phyloP scores from a whole-genome alignment of 345 rosid species.

The Eucalyptus globulus region DNA sequence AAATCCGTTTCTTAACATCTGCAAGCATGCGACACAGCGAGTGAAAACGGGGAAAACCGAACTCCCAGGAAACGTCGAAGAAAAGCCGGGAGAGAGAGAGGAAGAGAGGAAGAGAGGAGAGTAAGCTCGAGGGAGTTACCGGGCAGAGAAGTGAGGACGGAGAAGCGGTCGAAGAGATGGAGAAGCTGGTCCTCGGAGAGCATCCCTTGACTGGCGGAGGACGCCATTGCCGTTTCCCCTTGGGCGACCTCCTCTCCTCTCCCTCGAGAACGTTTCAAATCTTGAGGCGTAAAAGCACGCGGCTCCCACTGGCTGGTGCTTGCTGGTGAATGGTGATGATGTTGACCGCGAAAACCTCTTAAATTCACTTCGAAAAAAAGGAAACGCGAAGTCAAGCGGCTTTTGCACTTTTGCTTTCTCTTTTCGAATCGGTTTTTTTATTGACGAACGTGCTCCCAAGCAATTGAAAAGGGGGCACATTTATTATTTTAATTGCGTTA shows the following conservation, averaged over 20 bases:
- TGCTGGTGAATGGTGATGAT: neutral
- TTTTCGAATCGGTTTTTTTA: neutral
- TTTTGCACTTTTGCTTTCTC: neutral
- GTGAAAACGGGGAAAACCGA: neutral
- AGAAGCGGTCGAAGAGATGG: slow-evolving; percentile 64
- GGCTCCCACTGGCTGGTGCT: neutral
- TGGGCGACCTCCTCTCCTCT: no score
- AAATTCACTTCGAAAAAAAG: neutral
- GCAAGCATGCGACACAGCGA: neutral
- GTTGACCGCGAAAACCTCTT: neutral
- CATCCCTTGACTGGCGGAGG: slow-evolving; percentile 4
- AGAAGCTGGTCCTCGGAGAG: slow-evolving; percentile 54
- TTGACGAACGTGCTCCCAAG: neutral
- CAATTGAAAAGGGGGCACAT: neutral
- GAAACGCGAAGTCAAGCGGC: neutral
- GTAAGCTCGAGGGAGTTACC: slow-evolving; percentile 17
- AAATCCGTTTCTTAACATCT: slow-evolving; percentile 78
- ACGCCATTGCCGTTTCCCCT: neutral
- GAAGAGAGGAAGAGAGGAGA: neutral
- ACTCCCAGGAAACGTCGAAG: neutral
- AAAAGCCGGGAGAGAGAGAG: neutral
- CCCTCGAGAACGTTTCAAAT: neutral
- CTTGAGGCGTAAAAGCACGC: neutral
- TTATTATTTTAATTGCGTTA: neutral
- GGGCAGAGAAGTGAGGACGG: slow-evolving; percentile 38